A percentile compares a stretch with the other conserved stretches of the same genome.
Evolutionary conservation across 306 rosid genomes (phyloP).

Genomic region (Trifolium pratense): DNA sequence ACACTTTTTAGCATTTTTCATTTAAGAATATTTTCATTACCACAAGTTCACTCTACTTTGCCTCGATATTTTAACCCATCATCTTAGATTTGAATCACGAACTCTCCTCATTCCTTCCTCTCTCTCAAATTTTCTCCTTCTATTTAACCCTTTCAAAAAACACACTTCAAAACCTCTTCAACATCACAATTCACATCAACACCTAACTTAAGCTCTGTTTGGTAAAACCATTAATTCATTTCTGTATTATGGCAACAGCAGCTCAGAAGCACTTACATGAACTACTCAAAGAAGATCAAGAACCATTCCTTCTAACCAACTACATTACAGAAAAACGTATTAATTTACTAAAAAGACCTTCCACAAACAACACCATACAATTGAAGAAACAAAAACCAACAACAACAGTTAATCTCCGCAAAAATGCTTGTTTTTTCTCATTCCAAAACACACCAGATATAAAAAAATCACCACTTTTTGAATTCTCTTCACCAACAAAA

Average conservation of each 20-base stretch:
- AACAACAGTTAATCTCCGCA: conserved; percentile 47
- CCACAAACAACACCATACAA: conserved; percentile 40
- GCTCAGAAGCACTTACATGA: conserved; percentile 58
- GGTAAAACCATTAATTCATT: background rate
- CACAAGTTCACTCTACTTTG: conserved; percentile 35
- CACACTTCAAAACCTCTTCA: conserved; percentile 41
- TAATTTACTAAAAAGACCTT: conserved; percentile 46
- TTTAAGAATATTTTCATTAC: background rate
- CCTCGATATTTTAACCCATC: conserved; percentile 62
- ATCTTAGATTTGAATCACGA: conserved; percentile 67
- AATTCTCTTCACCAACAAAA: conserved; percentile 57
- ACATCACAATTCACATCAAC: background rate
- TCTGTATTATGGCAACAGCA: conserved; percentile 38
- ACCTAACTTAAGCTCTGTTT: background rate
- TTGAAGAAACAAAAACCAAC: conserved; percentile 46
- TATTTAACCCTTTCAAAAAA: conserved; percentile 36
- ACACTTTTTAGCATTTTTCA: too few relatives aligned
- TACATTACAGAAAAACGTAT: conserved; percentile 59
- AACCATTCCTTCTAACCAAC: conserved; percentile 59
- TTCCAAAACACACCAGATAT: conserved; percentile 55
- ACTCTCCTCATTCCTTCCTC: conserved; percentile 55
- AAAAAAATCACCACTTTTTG: conserved; percentile 72
- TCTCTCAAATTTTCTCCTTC: background rate
- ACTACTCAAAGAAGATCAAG: conserved; percentile 67
- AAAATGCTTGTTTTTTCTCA: conserved; percentile 65